These are phyloP conservation scores for Scheffersomyces cryptocercus DNA, from an alignment of 1,139 yeast genomes.

Conservation along the genomic window DNA sequence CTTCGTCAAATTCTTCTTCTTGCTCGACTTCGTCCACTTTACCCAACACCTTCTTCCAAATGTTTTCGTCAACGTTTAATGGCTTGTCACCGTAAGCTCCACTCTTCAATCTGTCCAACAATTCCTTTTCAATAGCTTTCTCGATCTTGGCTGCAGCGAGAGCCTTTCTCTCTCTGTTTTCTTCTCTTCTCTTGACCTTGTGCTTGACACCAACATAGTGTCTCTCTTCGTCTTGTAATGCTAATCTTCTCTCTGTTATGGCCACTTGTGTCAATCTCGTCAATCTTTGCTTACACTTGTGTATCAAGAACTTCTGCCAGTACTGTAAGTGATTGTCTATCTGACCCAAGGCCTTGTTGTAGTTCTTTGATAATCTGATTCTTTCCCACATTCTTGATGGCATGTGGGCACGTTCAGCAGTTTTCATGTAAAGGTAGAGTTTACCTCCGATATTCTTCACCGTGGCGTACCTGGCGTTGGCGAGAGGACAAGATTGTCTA, in stretches of 20 bases:
- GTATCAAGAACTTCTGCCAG: slow-evolving; percentile 91
- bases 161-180: slow-evolving; percentile 93
- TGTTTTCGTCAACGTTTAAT: slow-evolving; percentile 89
- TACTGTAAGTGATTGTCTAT: slow-evolving; percentile 82
- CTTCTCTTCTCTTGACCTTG: slow-evolving; percentile 92
- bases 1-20: slow-evolving; percentile 61
- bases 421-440: slow-evolving; percentile 89
- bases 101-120: slow-evolving; percentile 88
- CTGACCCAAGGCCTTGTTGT: slow-evolving; percentile 82
- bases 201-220: slow-evolving; percentile 90
- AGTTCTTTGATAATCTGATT: slow-evolving; percentile 83
- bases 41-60: slow-evolving; percentile 93
- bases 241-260: slow-evolving; percentile 92
- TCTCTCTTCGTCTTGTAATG: slow-evolving; percentile 87
- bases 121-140: slow-evolving; percentile 92
- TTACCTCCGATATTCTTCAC: slow-evolving; percentile 87
- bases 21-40: slow-evolving; percentile 60
- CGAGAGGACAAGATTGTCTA: slow-evolving; percentile 93
- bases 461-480: slow-evolving; percentile 94
- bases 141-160: slow-evolving; percentile 95
- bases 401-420: slow-evolving; percentile 95
- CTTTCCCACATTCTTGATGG: slow-evolving; percentile 96
- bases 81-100: slow-evolving; percentile 99
- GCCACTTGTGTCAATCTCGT: slow-evolving; percentile 95
- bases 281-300: slow-evolving; percentile 93